Conservation (phyloP, 805 yeast genomes). For the Candida silvicultrix region DNA sequence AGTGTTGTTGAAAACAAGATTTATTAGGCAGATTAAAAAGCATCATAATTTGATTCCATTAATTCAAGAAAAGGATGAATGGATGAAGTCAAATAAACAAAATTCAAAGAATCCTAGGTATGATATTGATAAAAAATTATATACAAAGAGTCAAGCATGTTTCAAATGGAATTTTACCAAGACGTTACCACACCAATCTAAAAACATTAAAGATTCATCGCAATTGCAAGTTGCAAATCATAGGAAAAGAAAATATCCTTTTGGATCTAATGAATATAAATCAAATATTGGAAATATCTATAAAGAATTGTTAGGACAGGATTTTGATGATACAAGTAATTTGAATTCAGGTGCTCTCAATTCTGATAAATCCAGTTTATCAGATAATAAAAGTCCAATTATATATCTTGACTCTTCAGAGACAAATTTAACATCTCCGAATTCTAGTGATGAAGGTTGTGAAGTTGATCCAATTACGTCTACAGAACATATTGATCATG, state of each 20-base stretch:
- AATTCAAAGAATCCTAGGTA: conserved; percentile 31
- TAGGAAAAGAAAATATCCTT: neutral
- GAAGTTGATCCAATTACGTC: neutral
- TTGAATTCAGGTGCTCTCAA: neutral
- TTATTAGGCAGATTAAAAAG: conserved; percentile 34
- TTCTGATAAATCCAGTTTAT: conserved; percentile 2
- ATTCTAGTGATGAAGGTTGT: neutral
- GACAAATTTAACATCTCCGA: conserved; percentile 18
- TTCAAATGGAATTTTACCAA: conserved; percentile 21
- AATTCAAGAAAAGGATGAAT: conserved; percentile 33
- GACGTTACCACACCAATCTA: neutral
- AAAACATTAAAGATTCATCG: neutral
- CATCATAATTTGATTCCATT: conserved; percentile 26
- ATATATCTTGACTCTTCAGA: conserved; percentile 8
- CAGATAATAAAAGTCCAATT: conserved; percentile 11
- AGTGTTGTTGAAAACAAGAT: conserved; percentile 46
- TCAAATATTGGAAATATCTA: neutral
- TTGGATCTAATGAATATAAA: neutral
- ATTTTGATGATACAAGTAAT: conserved; percentile 3
- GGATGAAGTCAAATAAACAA: conserved; percentile 26
- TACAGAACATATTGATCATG: neutral
- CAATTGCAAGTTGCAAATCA: neutral
- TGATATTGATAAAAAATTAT: conserved; percentile 26
- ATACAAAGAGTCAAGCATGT: conserved; percentile 18
- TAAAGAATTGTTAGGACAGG: neutral